Evolutionary conservation across 768 basidiomycete genomes (phyloP).

Genomic region (Trametes sanguinea): DNA sequence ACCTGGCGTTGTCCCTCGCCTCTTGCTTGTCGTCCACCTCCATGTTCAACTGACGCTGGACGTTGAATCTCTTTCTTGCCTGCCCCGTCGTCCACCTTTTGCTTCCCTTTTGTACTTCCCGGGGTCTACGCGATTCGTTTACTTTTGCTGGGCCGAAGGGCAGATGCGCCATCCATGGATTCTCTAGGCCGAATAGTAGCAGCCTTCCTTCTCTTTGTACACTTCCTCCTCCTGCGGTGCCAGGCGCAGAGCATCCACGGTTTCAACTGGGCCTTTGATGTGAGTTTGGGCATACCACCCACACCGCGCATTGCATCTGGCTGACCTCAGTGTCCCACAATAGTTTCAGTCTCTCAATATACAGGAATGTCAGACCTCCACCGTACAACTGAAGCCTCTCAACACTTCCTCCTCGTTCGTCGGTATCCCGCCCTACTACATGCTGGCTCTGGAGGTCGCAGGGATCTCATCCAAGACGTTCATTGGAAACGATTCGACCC

Average conservation of each 20-base stretch:
- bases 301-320: too few relatives aligned
- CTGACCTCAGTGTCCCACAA: neutral
- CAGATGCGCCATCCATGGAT: constrained; percentile 12
- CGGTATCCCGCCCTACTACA: constrained; percentile 41
- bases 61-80: constrained; percentile 9
- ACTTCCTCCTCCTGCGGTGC: constrained; percentile 6
- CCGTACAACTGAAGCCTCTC: constrained; percentile 29
- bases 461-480: constrained; percentile 34
- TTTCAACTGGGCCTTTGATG: constrained; percentile 29
- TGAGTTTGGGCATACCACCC: neutral
- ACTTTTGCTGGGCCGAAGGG: neutral
- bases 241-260: constrained; percentile 16
- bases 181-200: constrained; percentile 21
- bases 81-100: neutral
- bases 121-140: neutral
- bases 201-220: constrained; percentile 2
- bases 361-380: constrained; percentile 28
- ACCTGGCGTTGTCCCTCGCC: neutral
- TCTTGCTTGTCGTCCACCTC: constrained; percentile 22
- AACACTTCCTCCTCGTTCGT: constrained; percentile 24
- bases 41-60: constrained; percentile 26
- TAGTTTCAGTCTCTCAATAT: constrained; percentile 2
- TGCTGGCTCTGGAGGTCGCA: constrained; percentile 44
- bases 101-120: neutral
- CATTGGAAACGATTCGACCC: constrained; percentile 34